Evolutionary conservation across 805 yeast species (phyloP).

Genomic region (Schwanniomyces occidentalis): DNA sequence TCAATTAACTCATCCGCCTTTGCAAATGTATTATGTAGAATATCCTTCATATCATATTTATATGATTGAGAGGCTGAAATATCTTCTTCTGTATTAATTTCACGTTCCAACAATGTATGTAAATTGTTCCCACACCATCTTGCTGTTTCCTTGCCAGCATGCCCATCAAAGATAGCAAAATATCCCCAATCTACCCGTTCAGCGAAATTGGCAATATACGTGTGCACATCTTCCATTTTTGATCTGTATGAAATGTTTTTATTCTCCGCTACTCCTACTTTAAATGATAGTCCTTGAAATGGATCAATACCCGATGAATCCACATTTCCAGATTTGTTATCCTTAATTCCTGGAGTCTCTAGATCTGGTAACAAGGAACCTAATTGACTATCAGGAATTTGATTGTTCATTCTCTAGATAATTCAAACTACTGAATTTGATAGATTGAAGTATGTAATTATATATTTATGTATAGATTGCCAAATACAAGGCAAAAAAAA

Average conservation of each 20-base stretch:
- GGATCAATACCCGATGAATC: constrained; percentile 32
- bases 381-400: neutral
- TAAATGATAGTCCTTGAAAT: constrained; percentile 62
- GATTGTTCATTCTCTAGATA: neutral
- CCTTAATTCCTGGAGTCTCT: neutral
- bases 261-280: constrained; percentile 91
- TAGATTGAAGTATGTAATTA: too few species aligned
- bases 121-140: constrained; percentile 91
- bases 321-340: neutral
- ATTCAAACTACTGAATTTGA: too few species aligned
- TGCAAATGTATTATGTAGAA: constrained; percentile 66
- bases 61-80: constrained; percentile 18
- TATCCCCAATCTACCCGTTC: constrained; percentile 90
- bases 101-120: constrained; percentile 66
- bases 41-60: constrained; percentile 57
- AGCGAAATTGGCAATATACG: constrained; percentile 90
- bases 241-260: constrained; percentile 77
- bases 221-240: constrained; percentile 96
- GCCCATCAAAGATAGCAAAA: constrained; percentile 95
- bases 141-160: constrained; percentile 92
- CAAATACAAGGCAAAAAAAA: too few species aligned
- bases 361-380: neutral
- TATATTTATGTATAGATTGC: too few species aligned
- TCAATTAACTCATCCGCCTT: constrained; percentile 73
- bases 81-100: constrained; percentile 30